Evolutionary conservation across 2,329 filamentous ascomycete species (phyloP), one percentile per base, ranked within the genome.

Genomic region (Penicillium nordicum): DNA sequence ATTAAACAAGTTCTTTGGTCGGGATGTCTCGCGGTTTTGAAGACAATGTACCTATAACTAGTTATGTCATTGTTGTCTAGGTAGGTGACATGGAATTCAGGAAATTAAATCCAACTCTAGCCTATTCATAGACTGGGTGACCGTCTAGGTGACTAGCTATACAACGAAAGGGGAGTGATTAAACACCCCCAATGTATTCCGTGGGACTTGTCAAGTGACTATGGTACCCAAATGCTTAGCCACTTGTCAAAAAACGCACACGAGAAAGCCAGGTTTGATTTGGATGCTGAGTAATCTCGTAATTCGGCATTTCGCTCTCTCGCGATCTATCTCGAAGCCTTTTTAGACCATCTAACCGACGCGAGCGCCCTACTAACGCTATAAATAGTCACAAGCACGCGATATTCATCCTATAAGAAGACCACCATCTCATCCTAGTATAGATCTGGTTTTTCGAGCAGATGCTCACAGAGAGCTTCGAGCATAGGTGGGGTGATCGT

Each of bases 1-100:
- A 18, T 57, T 76, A 21, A 78, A 78, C 53, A 70, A 66, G 51
- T 5, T 76, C 1, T 78, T 78, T 66, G 76, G 76, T n/a, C 68
- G 72, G 34, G 76, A 78, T 58, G 67, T 78, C 32, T 76, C 75
- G 23, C 68, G 76, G 30, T 78, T 76, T 57, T 78, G 61, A 59
- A 30, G 10, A 5, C n/a, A n/a, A 6, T 23, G 0, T 11, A 25
- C 18, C 18, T 18, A 18, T 18, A 18, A 18, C 18, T 18, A 18
- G 18, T 18, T 18, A 38, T 38, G 27, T 32, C 10, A 34, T 9
- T 16, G 16, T 23, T 46, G 3, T 16, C 6, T n/a, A 44, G 41
- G 9, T 7, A 43, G 29, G 11, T 21, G 5, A 12, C 4, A 50
- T 32, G 30, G 5, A 45, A 27, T 16, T 30, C 7, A 23, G 5